A percentile compares a stretch with the other conserved stretches of the same genome.
These are phyloP conservation scores for Schwanniomyces etchellsii DNA, from an alignment of 1,139 yeast species.

Conservation along the genomic window DNA sequence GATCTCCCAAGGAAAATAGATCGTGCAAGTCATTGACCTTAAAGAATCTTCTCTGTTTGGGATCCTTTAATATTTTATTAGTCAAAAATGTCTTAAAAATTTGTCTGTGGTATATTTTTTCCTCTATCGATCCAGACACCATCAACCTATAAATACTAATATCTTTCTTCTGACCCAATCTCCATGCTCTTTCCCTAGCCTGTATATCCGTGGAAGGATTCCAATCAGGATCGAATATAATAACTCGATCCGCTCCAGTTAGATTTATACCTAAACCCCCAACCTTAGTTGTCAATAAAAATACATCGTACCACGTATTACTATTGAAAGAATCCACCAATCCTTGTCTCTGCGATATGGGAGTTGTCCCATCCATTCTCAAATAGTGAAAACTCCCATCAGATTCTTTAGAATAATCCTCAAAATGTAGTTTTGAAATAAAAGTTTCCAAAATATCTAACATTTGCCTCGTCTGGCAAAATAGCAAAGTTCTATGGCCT, in stretches of 20 bases:
- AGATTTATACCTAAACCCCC: slow-evolving; percentile 94
- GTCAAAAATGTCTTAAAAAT: slow-evolving; percentile 92
- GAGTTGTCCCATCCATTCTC: slow-evolving; percentile 94
- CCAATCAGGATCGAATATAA: slow-evolving; percentile 97
- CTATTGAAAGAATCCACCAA: slow-evolving; percentile 78
- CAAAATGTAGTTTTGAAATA: slow-evolving; percentile 32
- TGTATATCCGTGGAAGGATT: slow-evolving; percentile 97
- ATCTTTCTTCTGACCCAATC: slow-evolving; percentile 89
- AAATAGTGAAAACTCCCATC: slow-evolving; percentile 40
- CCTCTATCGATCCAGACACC: slow-evolving; percentile 96
- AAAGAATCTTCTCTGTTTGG: slow-evolving; percentile 88
- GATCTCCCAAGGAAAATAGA: slow-evolving; percentile 77
- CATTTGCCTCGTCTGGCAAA: slow-evolving; percentile 94
- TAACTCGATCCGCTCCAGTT: slow-evolving; percentile 93
- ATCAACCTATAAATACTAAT: slow-evolving; percentile 88
- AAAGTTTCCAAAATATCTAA: slow-evolving; percentile 74
- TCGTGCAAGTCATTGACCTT: slow-evolving; percentile 90
- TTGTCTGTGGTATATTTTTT: slow-evolving; percentile 92
- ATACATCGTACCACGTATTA: slow-evolving; percentile 53
- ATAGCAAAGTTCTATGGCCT: slow-evolving; percentile 72
- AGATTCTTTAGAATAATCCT: slow-evolving; percentile 13
- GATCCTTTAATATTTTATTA: slow-evolving; percentile 90
- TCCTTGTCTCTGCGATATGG: slow-evolving; percentile 66
- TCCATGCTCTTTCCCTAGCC: slow-evolving; percentile 96
- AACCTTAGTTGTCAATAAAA: slow-evolving; percentile 84